Conservation (phyloP, 805 yeast species). For the Candida takata region DNA sequence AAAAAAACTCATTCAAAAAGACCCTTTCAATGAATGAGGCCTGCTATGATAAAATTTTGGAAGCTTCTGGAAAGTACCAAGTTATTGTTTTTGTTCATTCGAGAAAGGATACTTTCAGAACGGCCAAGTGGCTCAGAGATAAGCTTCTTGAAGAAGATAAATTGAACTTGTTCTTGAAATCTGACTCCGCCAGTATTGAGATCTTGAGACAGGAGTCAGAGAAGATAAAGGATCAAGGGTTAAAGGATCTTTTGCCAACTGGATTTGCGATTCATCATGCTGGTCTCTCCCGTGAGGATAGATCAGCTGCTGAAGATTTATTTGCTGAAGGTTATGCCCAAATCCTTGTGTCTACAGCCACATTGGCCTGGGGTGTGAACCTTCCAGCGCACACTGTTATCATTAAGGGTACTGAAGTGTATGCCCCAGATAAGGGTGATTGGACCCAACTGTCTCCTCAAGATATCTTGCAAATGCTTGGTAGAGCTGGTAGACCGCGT, state of each 20-base stretch:
- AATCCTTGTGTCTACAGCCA: constrained; percentile 83
- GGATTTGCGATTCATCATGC: constrained; percentile 94
- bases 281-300: constrained; percentile 66
- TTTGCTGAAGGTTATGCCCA: constrained; percentile 85
- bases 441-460: constrained; percentile 95
- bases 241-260: constrained; percentile 52
- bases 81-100: constrained; percentile 90
- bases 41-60: constrained; percentile 73
- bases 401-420: constrained; percentile 88
- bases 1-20: constrained; percentile 69
- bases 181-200: constrained; percentile 47
- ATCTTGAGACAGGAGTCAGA: constrained; percentile 60
- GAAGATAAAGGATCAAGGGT: constrained; percentile 41
- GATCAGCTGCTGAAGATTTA: constrained; percentile 73
- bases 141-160: constrained; percentile 52
- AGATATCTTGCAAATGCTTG: constrained; percentile 94
- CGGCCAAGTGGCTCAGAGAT: constrained; percentile 69
- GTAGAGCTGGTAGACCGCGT: constrained; percentile 96
- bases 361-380: constrained; percentile 96
- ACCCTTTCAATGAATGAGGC: constrained; percentile 84
- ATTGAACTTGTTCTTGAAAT: constrained; percentile 35
- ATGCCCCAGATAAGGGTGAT: constrained; percentile 81
- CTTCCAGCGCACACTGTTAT: constrained; percentile 93
- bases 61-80: constrained; percentile 63
- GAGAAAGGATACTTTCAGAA: constrained; percentile 80